Base-by-base conservation (phyloP, 1,284 basidiomycete genomes). In the Ceraceosorus bombacis region DNA sequence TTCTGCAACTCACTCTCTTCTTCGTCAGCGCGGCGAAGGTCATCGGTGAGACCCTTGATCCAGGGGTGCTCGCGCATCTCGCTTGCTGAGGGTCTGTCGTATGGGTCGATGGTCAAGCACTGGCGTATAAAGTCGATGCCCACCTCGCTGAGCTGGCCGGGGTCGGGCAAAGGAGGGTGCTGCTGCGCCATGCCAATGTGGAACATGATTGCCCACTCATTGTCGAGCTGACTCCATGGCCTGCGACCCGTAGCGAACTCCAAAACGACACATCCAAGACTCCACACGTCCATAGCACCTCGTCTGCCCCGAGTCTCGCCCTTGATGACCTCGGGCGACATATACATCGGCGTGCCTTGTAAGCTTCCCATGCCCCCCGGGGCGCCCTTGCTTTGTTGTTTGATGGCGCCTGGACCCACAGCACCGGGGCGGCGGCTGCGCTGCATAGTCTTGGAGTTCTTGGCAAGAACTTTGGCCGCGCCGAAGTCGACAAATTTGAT, bases 121-220 rank as follows among this genome's bases (percentile, higher is more conserved):
- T 87, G 85, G 60, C 89, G 86, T 78, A 97, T 91, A 78, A 98
- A 98, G 78, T 88, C 87, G 75, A 97, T 94, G 38, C 95, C 95
- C 52, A 88, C 78, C 49, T 88, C 86, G 71, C 89, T 89, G 48
- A 98, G 84, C 79, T 98, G 90, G 55, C 85, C 85, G 4, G 89
- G 84, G 64, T 96, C 92, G 1, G 95, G 95, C 10, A 99, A 80
- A 2, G 92, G 93, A 6, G 95, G 95, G 74, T 95, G 91, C 74
- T 98, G 89, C 6, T 91, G 94, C 1, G 94, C 90, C 60, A 97
- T 91, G 55, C 94, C 93, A 55, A 96, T 96, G 77, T 96, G 93
- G 83, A 96, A 97, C 93, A 96, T 96, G 80, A 96, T 94, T 5
- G 91, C 92, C 93, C 95, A 98, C 83, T 98, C 94, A 72, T 98